Evolutionary conservation across 306 rosid genomes (phyloP).

Genomic region (Cucumis sativus): DNA sequence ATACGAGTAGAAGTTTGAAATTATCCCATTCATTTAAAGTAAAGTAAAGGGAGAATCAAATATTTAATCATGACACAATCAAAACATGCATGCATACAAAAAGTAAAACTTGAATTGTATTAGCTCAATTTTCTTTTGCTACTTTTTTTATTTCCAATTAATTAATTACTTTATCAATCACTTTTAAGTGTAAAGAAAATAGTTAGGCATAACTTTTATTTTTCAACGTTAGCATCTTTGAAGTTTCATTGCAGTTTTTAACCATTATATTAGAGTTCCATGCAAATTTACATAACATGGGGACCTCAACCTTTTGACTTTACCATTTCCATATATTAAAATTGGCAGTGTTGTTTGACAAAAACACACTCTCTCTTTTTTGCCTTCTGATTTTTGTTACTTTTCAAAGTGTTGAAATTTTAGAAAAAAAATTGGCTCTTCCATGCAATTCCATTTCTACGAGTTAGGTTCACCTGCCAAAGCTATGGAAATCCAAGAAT

Average conservation of each 20-base stretch:
- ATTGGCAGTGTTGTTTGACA: constrained; percentile 1
- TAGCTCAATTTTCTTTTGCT: background rate
- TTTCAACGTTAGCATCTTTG: background rate
- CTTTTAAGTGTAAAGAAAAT: background rate
- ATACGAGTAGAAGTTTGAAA: background rate
- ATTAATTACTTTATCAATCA: background rate
- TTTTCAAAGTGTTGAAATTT: background rate
- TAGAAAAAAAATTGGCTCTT: background rate
- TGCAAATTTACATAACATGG: background rate
- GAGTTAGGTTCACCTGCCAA: constrained; percentile 8
- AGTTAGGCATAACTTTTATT: background rate
- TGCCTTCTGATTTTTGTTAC: background rate
- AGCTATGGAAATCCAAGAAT: background rate
- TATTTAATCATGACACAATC: background rate
- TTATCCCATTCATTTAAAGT: background rate
- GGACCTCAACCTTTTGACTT: background rate
- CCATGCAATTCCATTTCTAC: background rate
- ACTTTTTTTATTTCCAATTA: background rate
- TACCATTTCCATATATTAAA: background rate
- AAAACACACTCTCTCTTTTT: background rate
- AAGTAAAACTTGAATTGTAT: background rate
- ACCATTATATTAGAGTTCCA: background rate
- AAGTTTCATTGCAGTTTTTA: background rate
- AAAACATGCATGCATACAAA: background rate
- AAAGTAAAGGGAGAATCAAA: background rate